Base-by-base conservation (phyloP, 148 eudicot genomes). In the Suaeda aralocaspica region DNA sequence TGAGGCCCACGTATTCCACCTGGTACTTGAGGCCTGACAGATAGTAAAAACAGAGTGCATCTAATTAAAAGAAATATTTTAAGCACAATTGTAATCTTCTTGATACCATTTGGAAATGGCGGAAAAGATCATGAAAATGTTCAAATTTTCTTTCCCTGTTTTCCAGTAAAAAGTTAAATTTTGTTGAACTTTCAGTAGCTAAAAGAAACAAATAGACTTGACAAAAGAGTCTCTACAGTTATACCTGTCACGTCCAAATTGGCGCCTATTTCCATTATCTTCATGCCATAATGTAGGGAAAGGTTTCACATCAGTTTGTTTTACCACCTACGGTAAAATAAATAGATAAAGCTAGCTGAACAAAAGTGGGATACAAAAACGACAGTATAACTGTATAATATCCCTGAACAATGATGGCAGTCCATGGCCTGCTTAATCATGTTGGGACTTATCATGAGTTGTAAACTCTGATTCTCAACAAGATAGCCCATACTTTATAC, bases 201-300 rank as follows among this genome's bases (percentile, higher is more conserved):
- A 34, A 59, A 6, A 62, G 42, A 51, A 52, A 16, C 24, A 28
- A 34, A 10, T 24, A 62, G 41, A 16, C 34, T 11, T 30, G 9
- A 30, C 44, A 28, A 70, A 2, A 21, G 13, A 25, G 29, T 8
- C 45, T 9, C 0, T 24, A 22, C 30, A 72, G 25, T 12, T 44
- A 22, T 90, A 95, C 97, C 96, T 82, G 52, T 84, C 90, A 69
- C 86, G 85, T 68, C 66, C 78, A 61, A 71, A 82, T 0, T 84
- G 81, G 55, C 90, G 87, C 72, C 94, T 70, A 34, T 79, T 77
- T 53, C 85, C 80, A 78, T 78, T 83, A 56, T 91, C 97, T 77
- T 95, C 99, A 76, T 95, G 99, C 97, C 97, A 95, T 72, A 95
- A 72, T 34, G 75, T 69, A 39, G 98, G 98, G 78, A 84, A 79